phyloP scores from a whole-genome alignment of 805 yeast species.

The Candida takata region DNA sequence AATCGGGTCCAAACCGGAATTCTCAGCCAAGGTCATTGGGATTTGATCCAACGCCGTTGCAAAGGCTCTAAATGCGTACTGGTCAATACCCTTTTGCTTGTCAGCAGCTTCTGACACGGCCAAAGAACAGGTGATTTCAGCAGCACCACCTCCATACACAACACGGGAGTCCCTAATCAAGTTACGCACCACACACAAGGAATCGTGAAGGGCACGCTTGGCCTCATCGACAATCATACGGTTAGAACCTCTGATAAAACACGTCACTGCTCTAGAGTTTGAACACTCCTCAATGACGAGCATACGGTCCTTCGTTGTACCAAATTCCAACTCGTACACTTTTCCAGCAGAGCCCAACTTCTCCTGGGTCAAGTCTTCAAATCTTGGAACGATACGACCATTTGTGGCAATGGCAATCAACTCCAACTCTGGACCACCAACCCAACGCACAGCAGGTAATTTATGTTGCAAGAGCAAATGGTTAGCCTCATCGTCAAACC shows the following conservation, averaged over 20 bases:
- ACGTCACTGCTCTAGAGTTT: constrained; percentile 82
- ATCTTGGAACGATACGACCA: constrained; percentile 95
- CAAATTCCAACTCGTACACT: constrained; percentile 85
- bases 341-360: constrained; percentile 86
- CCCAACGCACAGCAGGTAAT: constrained; percentile 97
- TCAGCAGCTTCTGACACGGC: constrained; percentile 91
- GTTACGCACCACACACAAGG: constrained; percentile 95
- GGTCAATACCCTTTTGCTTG: constrained; percentile 89
- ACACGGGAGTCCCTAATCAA: constrained; percentile 85
- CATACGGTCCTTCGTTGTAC: constrained; percentile 96
- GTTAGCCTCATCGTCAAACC: constrained; percentile 97
- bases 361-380: constrained; percentile 77
- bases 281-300: constrained; percentile 86
- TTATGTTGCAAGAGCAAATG: constrained; percentile 82
- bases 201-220: constrained; percentile 91
- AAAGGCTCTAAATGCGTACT: constrained; percentile 95
- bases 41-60: constrained; percentile 84
- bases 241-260: constrained; percentile 91
- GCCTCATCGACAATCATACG: constrained; percentile 98
- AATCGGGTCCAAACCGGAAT: constrained; percentile 92
- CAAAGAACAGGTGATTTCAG: constrained; percentile 89
- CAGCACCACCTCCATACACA: constrained; percentile 99
- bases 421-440: constrained; percentile 95
- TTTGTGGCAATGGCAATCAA: constrained; percentile 95
- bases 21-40: constrained; percentile 94